Conservation (phyloP, 2,329 filamentous ascomycete species). For the Aspergillus sp. region DNA sequence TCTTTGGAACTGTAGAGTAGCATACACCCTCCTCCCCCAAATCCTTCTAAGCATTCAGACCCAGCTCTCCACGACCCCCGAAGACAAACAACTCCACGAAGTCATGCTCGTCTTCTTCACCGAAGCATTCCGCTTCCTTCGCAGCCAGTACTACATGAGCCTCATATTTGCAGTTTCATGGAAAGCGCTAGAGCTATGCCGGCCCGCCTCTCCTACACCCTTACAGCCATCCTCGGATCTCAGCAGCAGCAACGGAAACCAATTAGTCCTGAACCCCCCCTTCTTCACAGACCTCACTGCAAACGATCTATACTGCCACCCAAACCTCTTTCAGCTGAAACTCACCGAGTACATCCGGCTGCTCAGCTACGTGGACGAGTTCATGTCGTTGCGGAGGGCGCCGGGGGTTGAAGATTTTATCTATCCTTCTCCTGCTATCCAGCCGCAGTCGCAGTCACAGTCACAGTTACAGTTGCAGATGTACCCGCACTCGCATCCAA, state of each 20-base stretch:
- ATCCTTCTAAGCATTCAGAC: slow-evolving; percentile 16
- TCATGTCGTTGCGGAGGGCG: slow-evolving; percentile 6
- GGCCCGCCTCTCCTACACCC: neutral
- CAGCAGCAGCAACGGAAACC: neutral
- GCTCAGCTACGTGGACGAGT: slow-evolving; percentile 13
- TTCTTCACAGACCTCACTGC: neutral
- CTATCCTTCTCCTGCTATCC: neutral
- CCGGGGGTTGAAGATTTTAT: neutral
- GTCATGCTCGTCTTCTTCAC: slow-evolving; percentile 16
- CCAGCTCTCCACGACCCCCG: slow-evolving; percentile 12
- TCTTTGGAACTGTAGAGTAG: slow-evolving; percentile 1
- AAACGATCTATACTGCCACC: neutral
- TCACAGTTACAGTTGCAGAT: neutral
- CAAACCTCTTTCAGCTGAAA: slow-evolving; percentile 11
- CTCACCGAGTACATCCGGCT: slow-evolving; percentile 13
- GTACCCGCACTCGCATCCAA: neutral
- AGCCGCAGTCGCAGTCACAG: neutral
- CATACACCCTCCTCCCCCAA: slow-evolving; percentile 15
- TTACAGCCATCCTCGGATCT: neutral
- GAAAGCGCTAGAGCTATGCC: slow-evolving; percentile 13
- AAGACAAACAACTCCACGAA: slow-evolving; percentile 16
- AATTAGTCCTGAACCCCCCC: neutral
- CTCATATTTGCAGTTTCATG: slow-evolving; percentile 14
- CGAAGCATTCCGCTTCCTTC: slow-evolving; percentile 13
- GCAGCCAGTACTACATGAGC: slow-evolving; percentile 14